Percentiles rank a stretch among this genome's conserved stretches.
Evolutionary conservation across 2,329 filamentous ascomycete species (phyloP).

Genomic region (Fusarium pseudonygamai): DNA sequence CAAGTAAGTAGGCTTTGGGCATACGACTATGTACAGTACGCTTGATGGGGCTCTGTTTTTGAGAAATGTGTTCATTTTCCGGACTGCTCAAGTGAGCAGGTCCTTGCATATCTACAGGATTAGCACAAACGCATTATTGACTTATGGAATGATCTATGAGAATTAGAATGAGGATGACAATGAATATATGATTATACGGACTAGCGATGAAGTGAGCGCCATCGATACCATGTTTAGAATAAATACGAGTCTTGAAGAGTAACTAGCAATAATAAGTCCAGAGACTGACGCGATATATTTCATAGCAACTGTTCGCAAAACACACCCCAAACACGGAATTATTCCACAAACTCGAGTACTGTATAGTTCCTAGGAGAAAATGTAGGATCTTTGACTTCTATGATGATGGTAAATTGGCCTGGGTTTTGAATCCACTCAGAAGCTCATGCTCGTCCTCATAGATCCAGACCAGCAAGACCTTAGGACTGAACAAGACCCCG

Average conservation of each 20-base stretch:
- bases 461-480: too few relatives aligned
- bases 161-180: background rate
- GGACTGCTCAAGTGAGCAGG: background rate
- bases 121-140: too few relatives aligned
- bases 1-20: background rate
- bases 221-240: rapidly evolving
- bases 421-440: background rate
- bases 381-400: rapidly evolving
- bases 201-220: rapidly evolving
- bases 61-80: rapidly evolving
- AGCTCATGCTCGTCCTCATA: background rate
- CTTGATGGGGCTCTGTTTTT: too few relatives aligned
- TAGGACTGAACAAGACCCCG: too few relatives aligned
- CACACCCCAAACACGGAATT: background rate
- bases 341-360: background rate
- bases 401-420: too few relatives aligned
- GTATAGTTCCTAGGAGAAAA: rapidly evolving
- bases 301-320: background rate
- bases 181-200: too few relatives aligned
- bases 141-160: too few relatives aligned
- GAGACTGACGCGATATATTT: background rate
- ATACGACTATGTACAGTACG: too few relatives aligned
- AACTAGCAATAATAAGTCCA: rapidly evolving
- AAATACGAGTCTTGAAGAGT: background rate
- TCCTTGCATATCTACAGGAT: too few relatives aligned